Base-by-base conservation (phyloP, 2,329 filamentous ascomycete genomes). In the Coniosporium tulheliwenetii region DNA sequence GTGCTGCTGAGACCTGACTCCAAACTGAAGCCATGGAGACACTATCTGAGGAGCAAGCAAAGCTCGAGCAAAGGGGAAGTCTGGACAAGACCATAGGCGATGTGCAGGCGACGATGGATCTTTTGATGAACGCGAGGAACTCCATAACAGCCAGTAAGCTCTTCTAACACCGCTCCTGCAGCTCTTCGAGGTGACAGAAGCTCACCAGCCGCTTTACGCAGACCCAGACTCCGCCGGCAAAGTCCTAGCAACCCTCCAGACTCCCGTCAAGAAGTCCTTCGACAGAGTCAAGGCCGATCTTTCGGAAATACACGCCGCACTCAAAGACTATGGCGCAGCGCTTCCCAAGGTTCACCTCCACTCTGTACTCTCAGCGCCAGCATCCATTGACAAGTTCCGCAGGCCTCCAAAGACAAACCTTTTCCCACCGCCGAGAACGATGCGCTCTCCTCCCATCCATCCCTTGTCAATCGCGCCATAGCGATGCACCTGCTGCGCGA, bases 401-500 rank as follows among this genome's bases (percentile, higher is more conserved):
- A 78, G 70, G 73, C 81, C 52, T 81, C 77, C 55, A 79, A 79
- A 62, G 72, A 75, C 45, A 73, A 73, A 45, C 75, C 78, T 10
- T 67, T 82, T 10, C 76, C 89, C 0, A 82, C 79, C 10, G 81
- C 77, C 52, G 82, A 87, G 43, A 79, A 85, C 52, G 85, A 93
- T 60, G 81, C 79, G 30, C 77, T 95, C 59, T 78, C 76, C 1
- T 73, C 79, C 14, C 78, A 93, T 48, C 73, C 81, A 3, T 68
- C 72, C 12, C 70, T 95, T 10, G 85, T 96, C 55, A 93, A 95
- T 62, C 77, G 87, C 42, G 89, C 91, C 5, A 93, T 98, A 50
- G 84, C 84, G 8, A 95, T 96, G 86, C 91, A 98, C 56, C 73
- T 98, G 15, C 72, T 98, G 33, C 83, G 91, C 34, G 89, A 96